Evolutionary conservation across 768 basidiomycete genomes (phyloP), one percentile per base, ranked within the genome.

Genomic region (Boletus coccyginus): DNA sequence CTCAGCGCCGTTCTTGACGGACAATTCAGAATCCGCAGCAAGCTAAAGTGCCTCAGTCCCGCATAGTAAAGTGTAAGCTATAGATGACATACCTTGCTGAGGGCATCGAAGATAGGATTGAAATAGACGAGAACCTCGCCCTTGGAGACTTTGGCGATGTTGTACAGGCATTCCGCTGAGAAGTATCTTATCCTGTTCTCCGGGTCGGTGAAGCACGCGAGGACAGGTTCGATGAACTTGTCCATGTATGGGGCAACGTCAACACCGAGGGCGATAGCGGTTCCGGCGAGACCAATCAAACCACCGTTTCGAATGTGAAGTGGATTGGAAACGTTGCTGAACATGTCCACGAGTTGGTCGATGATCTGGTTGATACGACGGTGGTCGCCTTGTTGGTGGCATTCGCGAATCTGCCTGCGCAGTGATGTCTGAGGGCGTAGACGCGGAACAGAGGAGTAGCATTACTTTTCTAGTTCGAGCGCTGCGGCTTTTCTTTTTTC

Each of bases 1-100:
- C 70, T 99, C 97, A 1, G 97, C 95, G 2, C 96, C 96, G 66
- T 98, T 98, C 83, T 97, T 96, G 58, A 99, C 96, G 3, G 97
- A 96, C 38, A 92, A 66, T 63, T 98, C 96, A 0, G 93, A 90
- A 71, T 99, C 97, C 21, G 96, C 92, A 10, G 93, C 91, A 57
- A 99, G 91, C 96, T 98, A 66, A 19, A 53, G 39, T 32, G 32
- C 7, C 13, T 66, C 47, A 64, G 52, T 27, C 44, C 29, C 44
- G 58, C 21, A 60, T 43, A 48, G 50, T n/a, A 47, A 52, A 51
- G 29, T 51, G 19, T 17, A 36, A 40, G 17, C 16, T 16, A 33
- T 39, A 35, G 44, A 19, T 38, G 27, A 24, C 65, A 82, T 65
- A 95, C 96, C 80, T 98, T 98, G 79, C 92, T 94, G 58, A 98